These are phyloP conservation scores for Ophiostoma piceae DNA, from an alignment of 2,329 filamentous ascomycete species.

Conservation along the genomic window DNA sequence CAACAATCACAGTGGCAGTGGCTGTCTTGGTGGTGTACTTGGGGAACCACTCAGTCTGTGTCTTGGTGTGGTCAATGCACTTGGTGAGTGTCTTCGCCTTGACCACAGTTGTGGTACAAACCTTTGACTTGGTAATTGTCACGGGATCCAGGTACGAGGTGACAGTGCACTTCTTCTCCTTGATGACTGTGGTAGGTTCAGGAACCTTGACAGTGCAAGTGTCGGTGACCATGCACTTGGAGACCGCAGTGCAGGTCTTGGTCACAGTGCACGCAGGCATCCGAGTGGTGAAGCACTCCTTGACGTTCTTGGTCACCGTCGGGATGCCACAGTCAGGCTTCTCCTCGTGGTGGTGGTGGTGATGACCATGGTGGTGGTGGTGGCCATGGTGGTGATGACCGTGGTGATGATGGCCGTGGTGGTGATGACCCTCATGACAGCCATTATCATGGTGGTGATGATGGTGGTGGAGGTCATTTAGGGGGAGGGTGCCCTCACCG, in stretches of 20 bases:
- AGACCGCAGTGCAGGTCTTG: conserved; percentile 15
- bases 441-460: conserved; percentile 9
- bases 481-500: conserved; percentile 5
- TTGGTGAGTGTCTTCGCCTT: conserved; percentile 21
- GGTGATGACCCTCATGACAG: conserved; percentile 7
- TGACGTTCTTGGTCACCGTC: not conserved
- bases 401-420: conserved; percentile 12
- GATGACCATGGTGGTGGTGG: conserved; percentile 2
- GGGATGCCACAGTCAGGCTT: conserved; percentile 3
- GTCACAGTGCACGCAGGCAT: conserved; percentile 9
- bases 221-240: conserved; percentile 16
- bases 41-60: conserved; percentile 22
- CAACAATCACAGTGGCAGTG: conserved; percentile 16
- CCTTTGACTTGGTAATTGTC: conserved; percentile 10
- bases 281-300: not conserved
- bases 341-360: not conserved
- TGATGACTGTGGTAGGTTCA: conserved; percentile 18
- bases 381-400: not conserved
- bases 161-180: conserved; percentile 5
- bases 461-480: conserved; percentile 13
- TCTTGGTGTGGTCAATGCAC: conserved; percentile 22
- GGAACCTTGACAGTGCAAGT: conserved; percentile 17
- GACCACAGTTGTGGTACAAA: conserved; percentile 18
- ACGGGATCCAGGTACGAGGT: not conserved
- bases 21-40: conserved; percentile 20